Percentiles rank a stretch among this genome's conserved stretches.
Evolutionary conservation across 2,329 filamentous ascomycete genomes (phyloP).

Genomic region (Alternaria triticimaculans): DNA sequence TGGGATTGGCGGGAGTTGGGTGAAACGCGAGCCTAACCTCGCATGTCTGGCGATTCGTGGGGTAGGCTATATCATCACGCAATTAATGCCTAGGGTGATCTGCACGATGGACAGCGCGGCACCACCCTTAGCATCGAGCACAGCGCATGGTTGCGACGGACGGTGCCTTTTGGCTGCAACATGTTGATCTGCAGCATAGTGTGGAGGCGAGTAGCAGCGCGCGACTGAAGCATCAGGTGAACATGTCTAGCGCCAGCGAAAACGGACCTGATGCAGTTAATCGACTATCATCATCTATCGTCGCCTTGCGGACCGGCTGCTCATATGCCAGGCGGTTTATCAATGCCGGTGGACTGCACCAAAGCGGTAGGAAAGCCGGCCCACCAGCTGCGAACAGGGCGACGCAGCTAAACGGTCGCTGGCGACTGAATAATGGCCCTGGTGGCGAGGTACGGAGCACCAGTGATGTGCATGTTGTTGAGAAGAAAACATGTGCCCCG

Average conservation of each 20-base stretch:
- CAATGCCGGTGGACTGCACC: conserved; percentile 1
- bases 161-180: conserved; percentile 14
- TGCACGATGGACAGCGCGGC: conserved; percentile 34
- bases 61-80: conserved; percentile 39
- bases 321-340: conserved; percentile 12
- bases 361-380: conserved; percentile 15
- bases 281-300: background rate
- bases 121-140: conserved; percentile 21
- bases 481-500: conserved; percentile 7
- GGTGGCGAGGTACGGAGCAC: background rate
- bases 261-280: conserved; percentile 17
- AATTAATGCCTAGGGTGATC: conserved; percentile 34
- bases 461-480: background rate
- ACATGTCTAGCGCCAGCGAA: conserved; percentile 14
- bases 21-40: conserved; percentile 49
- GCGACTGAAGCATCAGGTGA: background rate
- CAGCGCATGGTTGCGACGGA: conserved; percentile 15
- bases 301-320: conserved; percentile 3
- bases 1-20: conserved; percentile 39
- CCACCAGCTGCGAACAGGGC: conserved; percentile 3
- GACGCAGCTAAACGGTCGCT: conserved; percentile 5
- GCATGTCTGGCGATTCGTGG: conserved; percentile 50
- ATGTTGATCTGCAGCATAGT: conserved; percentile 24
- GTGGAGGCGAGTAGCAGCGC: conserved; percentile 14
- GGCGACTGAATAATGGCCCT: conserved; percentile 2